Conservation (phyloP, 2,329 filamentous ascomycete genomes). For the Nemania sp. region DNA sequence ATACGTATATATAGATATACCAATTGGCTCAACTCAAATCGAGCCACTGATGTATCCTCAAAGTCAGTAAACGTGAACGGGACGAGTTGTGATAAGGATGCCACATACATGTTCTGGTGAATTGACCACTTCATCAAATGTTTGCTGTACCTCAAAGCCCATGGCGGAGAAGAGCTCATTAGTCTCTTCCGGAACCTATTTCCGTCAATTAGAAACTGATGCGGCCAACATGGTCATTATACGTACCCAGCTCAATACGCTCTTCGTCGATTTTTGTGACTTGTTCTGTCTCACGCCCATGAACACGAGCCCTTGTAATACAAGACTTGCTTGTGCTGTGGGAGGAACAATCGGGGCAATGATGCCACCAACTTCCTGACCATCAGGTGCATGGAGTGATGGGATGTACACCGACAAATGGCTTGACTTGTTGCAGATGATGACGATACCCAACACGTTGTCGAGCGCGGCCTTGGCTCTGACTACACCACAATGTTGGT, state of each 20-base stretch:
- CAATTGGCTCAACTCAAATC: slow-evolving; percentile 27
- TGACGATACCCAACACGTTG: slow-evolving; percentile 74
- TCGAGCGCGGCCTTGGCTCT: slow-evolving; percentile 73
- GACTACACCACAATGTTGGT: slow-evolving; percentile 78
- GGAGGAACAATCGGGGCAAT: slow-evolving; percentile 77
- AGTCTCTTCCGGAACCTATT: slow-evolving; percentile 39
- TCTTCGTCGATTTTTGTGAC: slow-evolving; percentile 71
- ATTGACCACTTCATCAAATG: slow-evolving; percentile 41
- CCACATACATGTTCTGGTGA: slow-evolving; percentile 40
- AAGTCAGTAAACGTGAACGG: slow-evolving; percentile 19
- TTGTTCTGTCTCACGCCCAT: slow-evolving; percentile 84
- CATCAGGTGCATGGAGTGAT: slow-evolving; percentile 60
- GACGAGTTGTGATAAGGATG: not conserved
- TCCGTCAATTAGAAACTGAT: too few species aligned
- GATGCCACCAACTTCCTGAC: slow-evolving; percentile 70
- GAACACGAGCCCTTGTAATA: slow-evolving; percentile 76
- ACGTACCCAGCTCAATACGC: slow-evolving; percentile 78
- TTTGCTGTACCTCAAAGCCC: slow-evolving; percentile 41
- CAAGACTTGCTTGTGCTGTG: slow-evolving; percentile 67
- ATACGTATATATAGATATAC: not conserved
- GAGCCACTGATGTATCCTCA: slow-evolving; percentile 31
- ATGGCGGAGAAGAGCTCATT: slow-evolving; percentile 38
- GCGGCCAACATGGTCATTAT: slow-evolving; percentile 33
- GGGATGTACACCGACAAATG: slow-evolving; percentile 71
- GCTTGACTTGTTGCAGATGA: slow-evolving; percentile 74